Evolutionary conservation across 352 stramenopile species (phyloP).

Genomic region (Phytophthora rubi): DNA sequence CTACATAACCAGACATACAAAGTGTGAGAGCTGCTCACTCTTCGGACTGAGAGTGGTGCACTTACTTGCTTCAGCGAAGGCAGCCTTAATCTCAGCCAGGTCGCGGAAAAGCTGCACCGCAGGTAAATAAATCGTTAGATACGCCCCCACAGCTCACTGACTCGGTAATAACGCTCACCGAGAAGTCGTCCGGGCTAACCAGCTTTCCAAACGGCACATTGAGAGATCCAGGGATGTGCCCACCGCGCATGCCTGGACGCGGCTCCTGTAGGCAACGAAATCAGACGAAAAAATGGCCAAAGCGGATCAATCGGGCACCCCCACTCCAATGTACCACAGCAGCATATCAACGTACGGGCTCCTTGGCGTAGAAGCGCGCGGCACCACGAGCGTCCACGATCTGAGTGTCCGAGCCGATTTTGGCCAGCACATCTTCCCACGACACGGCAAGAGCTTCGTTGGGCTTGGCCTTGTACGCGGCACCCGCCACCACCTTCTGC

Average conservation of each 20-base stretch:
- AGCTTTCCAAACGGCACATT: conserved; percentile 93
- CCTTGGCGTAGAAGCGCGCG: conserved; percentile 89
- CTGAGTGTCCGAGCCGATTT: conserved; percentile 68
- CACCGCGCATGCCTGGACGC: conserved; percentile 87
- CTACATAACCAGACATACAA: conserved; percentile 26
- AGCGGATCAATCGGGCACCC: neutral
- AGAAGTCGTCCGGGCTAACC: conserved; percentile 86
- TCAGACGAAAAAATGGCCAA: neutral
- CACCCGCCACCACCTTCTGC: conserved; percentile 26
- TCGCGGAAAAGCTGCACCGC: conserved; percentile 70
- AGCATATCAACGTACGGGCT: conserved; percentile 54
- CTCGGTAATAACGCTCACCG: conserved; percentile 36
- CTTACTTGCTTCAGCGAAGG: conserved; percentile 75
- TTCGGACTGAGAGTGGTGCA: neutral
- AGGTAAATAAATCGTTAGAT: conserved; percentile 14
- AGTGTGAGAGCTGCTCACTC: conserved; percentile 8
- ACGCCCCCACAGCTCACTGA: conserved; percentile 13
- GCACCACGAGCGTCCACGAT: conserved; percentile 92
- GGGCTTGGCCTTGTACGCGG: conserved; percentile 55
- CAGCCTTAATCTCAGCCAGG: conserved; percentile 73
- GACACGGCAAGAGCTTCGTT: conserved; percentile 59
- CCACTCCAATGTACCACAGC: neutral
- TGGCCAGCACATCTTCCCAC: conserved; percentile 67
- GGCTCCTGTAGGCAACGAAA: conserved; percentile 71
- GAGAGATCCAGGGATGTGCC: conserved; percentile 92